A percentile compares a stretch with the other conserved stretches of the same genome.
These are phyloP conservation scores for Pneumocystis oryctolagi DNA, from an alignment of 1,139 yeast genomes.

Conservation along the genomic window DNA sequence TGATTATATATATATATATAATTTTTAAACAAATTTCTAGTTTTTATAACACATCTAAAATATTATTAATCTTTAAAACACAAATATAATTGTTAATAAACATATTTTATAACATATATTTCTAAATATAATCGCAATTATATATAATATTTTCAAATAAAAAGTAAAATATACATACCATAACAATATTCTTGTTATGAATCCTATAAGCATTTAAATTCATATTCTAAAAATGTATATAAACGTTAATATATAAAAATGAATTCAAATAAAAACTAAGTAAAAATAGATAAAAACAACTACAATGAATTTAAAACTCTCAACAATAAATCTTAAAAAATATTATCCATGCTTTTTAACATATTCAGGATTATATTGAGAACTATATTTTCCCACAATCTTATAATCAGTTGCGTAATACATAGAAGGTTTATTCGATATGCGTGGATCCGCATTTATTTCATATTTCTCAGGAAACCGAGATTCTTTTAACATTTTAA, in stretches of 20 bases:
- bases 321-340: neutral
- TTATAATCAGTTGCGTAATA: neutral
- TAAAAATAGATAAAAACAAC: neutral
- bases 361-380: slow-evolving; percentile 3
- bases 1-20: neutral
- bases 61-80: neutral
- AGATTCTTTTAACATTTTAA: neutral
- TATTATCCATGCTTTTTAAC: neutral
- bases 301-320: neutral
- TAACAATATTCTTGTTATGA: neutral
- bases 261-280: neutral
- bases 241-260: neutral
- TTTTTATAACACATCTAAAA: neutral
- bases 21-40: neutral
- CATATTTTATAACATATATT: neutral
- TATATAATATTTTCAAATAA: neutral
- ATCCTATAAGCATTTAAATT: neutral
- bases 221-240: neutral
- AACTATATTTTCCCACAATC: neutral
- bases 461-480: neutral
- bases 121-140: neutral
- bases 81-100: neutral
- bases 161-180: neutral
- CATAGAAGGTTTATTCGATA: neutral
- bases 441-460: neutral